Base-by-base conservation (phyloP, 257 asterid species). In the Ajuga chamaepitys region DNA sequence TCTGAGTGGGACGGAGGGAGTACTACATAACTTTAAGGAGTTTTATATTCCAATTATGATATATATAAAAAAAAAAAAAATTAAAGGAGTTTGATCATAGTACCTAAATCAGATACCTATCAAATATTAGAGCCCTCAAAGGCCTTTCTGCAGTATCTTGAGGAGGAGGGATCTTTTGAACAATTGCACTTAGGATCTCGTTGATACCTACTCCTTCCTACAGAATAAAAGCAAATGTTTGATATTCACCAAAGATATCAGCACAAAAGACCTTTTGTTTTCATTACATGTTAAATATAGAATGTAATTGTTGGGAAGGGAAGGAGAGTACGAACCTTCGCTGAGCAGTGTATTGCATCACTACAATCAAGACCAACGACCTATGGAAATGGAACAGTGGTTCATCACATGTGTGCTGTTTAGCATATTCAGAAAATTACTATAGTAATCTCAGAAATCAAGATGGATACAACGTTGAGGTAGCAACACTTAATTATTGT, bases 111-210 rank as follows among this genome's bases (percentile, higher is more conserved):
- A 77, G 83, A 75, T 83, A 93, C 99, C 99, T 93, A 80, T 93
- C 99, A 83, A 93, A 93, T 75, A 93, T 93, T 69, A 93, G 94
- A 71, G 99, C 99, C 83, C 95, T 87, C 83, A 89, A 80, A 62
- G 99, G 97, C 74, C 73, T 79, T 67, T 76, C 82, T 70, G 86
- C 85, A 42, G 95, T 86, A 70, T 83, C 88, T 67, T 53, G 80
- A 62, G 99, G 97, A 16, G 95, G 87, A 62, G 97, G 99, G 70
- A 93, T 81, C 85, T 82, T 87, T 73, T 77, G 83, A 75, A 89
- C 97, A 77, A 93, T 93, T 45, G 95, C 95, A 18, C 75, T 72
- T 56, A 93, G 75, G 70, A 89, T 93, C 52, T 93, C 97, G 20
- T 56, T 62, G 70, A 93, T 89, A 40, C 99, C 99, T 71, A 87